phyloP scores from a whole-genome alignment of 306 rosid species.

The Chamaecrista fasciculata region DNA sequence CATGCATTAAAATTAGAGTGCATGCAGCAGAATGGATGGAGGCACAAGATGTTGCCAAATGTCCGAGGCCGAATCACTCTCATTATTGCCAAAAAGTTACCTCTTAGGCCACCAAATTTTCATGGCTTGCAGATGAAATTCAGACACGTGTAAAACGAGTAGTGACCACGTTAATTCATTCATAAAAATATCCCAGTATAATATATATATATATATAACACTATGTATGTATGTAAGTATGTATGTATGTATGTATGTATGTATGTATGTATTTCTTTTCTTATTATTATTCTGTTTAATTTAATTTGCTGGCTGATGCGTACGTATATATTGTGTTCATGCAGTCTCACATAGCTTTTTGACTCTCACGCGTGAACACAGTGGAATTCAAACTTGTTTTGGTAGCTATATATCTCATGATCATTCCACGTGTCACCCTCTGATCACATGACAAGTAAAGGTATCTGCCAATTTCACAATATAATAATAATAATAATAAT shows the following conservation, averaged over 20 bases:
- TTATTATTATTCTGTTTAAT: no score
- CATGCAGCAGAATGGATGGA: background rate
- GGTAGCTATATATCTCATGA: no score
- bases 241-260: no score
- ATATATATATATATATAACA: no score
- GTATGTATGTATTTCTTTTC: no score
- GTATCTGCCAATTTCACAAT: slow-evolving; percentile 33
- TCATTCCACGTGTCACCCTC: slow-evolving; percentile 36
- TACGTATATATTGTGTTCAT: slow-evolving; percentile 47
- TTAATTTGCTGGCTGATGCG: no score
- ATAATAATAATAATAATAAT: background rate
- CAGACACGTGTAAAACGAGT: slow-evolving; percentile 35
- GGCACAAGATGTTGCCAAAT: slow-evolving; percentile 19
- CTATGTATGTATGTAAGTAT: no score
- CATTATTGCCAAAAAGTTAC: background rate
- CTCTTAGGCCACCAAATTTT: slow-evolving; percentile 35
- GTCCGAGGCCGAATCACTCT: slow-evolving; percentile 22
- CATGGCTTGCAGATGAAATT: slow-evolving; percentile 19
- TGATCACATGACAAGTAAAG: slow-evolving; percentile 29
- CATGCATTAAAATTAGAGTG: no score
- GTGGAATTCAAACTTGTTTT: slow-evolving; percentile 29
- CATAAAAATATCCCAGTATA: background rate
- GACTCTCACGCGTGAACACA: slow-evolving; percentile 47
- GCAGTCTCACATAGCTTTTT: slow-evolving; percentile 45
- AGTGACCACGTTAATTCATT: background rate